These are phyloP conservation scores for Pseudocercospora eumusae DNA, from an alignment of 2,329 filamentous ascomycete species.

Conservation along the genomic window DNA sequence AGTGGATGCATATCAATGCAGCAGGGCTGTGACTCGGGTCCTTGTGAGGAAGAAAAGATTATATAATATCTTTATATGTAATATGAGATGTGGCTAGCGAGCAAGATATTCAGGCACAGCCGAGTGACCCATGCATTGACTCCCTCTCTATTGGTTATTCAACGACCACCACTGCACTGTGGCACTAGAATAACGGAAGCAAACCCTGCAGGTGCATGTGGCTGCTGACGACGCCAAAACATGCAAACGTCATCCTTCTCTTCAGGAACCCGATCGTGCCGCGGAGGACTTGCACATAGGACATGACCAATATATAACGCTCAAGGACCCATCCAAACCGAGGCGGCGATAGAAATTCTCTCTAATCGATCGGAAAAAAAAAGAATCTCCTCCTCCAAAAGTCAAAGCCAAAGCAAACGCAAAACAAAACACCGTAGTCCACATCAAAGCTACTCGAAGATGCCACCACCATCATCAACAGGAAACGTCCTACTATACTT, in stretches of 20 bases:
- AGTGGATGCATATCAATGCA: background rate
- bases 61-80: background rate
- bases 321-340: background rate
- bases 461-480: slow-evolving; percentile 22
- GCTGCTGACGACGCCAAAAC: background rate
- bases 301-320: background rate
- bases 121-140: background rate
- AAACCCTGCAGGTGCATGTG: background rate
- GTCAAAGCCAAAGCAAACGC: background rate
- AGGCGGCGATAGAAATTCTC: background rate
- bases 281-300: background rate
- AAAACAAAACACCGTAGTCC: background rate
- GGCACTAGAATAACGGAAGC: background rate
- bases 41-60: background rate
- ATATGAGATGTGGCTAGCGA: background rate
- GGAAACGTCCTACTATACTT: slow-evolving; percentile 26
- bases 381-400: too few species aligned
- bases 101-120: slow-evolving; percentile 2
- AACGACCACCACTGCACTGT: background rate
- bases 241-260: background rate
- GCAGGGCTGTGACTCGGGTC: background rate
- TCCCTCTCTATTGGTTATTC: background rate
- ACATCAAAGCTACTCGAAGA: background rate
- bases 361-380: too few species aligned
- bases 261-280: background rate